phyloP scores from a whole-genome alignment of 2,329 filamentous ascomycete species.

The Fusarium austroafricanum region DNA sequence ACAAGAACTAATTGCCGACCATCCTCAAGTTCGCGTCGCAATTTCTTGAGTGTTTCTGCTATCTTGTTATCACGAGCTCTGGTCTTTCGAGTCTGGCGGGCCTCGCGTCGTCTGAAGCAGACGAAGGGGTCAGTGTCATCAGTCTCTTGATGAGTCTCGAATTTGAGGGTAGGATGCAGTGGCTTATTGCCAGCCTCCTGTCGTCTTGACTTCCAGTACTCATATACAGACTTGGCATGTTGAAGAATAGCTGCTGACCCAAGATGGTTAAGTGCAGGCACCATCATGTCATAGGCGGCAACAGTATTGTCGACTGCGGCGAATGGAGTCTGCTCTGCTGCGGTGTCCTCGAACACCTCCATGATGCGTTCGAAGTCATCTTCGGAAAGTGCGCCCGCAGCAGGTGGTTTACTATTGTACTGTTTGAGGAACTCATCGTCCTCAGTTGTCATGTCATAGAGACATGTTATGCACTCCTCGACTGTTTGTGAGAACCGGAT shows the following conservation, averaged over 20 bases:
- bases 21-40: constrained; percentile 91
- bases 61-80: constrained; percentile 93
- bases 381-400: constrained; percentile 77
- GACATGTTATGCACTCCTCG: constrained; percentile 89
- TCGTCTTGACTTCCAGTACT: constrained; percentile 85
- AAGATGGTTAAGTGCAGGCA: constrained; percentile 70
- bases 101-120: constrained; percentile 95
- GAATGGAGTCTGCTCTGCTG: constrained; percentile 85
- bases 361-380: constrained; percentile 95
- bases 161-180: constrained; percentile 85
- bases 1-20: constrained; percentile 82
- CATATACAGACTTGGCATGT: constrained; percentile 83
- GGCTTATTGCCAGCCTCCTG: constrained; percentile 74
- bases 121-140: constrained; percentile 98
- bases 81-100: constrained; percentile 94
- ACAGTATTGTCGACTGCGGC: constrained; percentile 90
- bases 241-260: constrained; percentile 61
- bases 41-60: constrained; percentile 91
- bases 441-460: constrained; percentile 94
- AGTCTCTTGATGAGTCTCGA: constrained; percentile 92
- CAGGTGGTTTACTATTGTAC: constrained; percentile 81
- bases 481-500: constrained; percentile 98
- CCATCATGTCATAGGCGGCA: constrained; percentile 80
- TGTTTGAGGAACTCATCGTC: constrained; percentile 87
- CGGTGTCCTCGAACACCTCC: constrained; percentile 92